Percentiles rank a stretch among this genome's conserved stretches.
Evolutionary conservation across 2,329 filamentous ascomycete species (phyloP).

Genomic region (Fusarium hainanense): DNA sequence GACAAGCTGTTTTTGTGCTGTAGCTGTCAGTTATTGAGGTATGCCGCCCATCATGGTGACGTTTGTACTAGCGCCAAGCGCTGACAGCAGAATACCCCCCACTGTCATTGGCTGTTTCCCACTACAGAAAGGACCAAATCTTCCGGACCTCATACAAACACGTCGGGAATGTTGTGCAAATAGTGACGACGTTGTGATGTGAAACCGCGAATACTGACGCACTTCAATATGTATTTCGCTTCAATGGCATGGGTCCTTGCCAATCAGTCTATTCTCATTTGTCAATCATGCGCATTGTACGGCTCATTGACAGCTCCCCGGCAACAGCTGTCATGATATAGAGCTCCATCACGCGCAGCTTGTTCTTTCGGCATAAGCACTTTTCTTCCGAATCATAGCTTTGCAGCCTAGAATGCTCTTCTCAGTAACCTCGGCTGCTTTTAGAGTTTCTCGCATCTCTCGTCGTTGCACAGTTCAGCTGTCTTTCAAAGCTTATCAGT

Average conservation of each 20-base stretch:
- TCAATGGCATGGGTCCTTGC: neutral
- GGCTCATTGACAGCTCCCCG: neutral
- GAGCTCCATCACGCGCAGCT: neutral
- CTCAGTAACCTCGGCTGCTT: neutral
- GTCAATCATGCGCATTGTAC: neutral
- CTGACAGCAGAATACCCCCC: neutral
- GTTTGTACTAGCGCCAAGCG: neutral
- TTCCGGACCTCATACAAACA: neutral
- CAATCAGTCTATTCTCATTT: neutral
- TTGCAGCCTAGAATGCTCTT: conserved; percentile 16
- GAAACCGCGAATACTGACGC: neutral
- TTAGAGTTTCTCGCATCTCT: conserved; percentile 15
- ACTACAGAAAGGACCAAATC: conserved; percentile 3
- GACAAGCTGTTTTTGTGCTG: neutral
- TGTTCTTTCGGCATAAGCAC: neutral
- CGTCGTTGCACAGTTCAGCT: conserved; percentile 1
- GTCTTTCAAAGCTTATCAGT: conserved; percentile 15
- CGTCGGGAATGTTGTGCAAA: neutral
- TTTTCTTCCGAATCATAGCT: rapidly evolving
- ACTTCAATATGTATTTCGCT: neutral
- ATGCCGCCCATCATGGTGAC: conserved; percentile 18
- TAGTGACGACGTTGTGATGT: conserved; percentile 23
- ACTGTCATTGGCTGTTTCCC: neutral
- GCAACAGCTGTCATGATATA: neutral
- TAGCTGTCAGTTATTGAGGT: neutral